phyloP scores from a whole-genome alignment of 345 rosid species.

The Sisymbrium irio region DNA sequence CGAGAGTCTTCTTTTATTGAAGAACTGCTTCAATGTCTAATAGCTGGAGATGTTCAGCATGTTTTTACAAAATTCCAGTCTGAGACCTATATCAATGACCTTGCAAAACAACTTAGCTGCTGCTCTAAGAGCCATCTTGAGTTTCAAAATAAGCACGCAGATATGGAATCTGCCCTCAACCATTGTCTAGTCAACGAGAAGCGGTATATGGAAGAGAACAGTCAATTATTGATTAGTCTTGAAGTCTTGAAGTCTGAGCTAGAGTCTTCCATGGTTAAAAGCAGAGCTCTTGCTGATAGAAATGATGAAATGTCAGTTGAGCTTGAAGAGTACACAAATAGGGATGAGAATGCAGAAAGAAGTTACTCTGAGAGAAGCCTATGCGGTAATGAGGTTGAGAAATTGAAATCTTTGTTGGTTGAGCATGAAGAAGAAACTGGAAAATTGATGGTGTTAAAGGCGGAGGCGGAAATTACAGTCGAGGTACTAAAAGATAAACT shows the following conservation, averaged over 20 bases:
- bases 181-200: slow-evolving; percentile 51
- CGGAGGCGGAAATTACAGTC: slow-evolving; percentile 54
- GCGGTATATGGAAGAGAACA: slow-evolving; percentile 56
- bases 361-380: slow-evolving; percentile 34
- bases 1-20: slow-evolving; percentile 28
- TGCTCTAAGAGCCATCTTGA: slow-evolving; percentile 42
- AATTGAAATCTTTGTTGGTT: slow-evolving; percentile 45
- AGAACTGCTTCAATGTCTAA: slow-evolving; percentile 45
- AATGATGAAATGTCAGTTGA: slow-evolving; percentile 40
- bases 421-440: slow-evolving; percentile 56
- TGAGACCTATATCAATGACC: slow-evolving; percentile 44
- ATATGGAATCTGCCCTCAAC: slow-evolving; percentile 50
- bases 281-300: slow-evolving; percentile 39
- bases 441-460: slow-evolving; percentile 50
- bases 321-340: slow-evolving; percentile 40
- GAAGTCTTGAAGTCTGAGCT: slow-evolving; percentile 51
- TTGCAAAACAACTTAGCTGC: slow-evolving; percentile 45
- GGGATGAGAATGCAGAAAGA: slow-evolving; percentile 39
- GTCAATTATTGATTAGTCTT: slow-evolving; percentile 41
- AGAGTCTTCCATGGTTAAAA: slow-evolving; percentile 46
- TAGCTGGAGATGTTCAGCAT: slow-evolving; percentile 55
- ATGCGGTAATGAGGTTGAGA: slow-evolving; percentile 50
- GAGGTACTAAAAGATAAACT: slow-evolving; percentile 54
- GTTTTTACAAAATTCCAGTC: slow-evolving; percentile 53
- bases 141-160: slow-evolving; percentile 53